Evolutionary conservation across 139 green algal genomes (phyloP).

Genomic region (Picochlorum sp.): DNA sequence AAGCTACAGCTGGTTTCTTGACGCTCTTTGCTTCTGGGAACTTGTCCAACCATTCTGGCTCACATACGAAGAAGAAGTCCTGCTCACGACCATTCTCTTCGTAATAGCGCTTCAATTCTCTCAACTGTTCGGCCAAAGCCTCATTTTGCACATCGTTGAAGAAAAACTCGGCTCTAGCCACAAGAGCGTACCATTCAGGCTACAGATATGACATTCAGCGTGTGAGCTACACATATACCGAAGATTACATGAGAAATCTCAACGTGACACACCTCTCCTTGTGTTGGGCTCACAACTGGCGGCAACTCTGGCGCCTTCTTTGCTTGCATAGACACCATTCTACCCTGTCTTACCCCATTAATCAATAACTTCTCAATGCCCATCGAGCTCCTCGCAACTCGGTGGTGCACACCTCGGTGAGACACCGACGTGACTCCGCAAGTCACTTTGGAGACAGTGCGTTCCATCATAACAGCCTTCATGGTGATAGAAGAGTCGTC

Average conservation of each 20-base stretch:
- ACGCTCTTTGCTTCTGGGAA: constrained; percentile 70
- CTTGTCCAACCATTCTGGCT: constrained; percentile 81
- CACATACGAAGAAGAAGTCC: constrained; percentile 72
- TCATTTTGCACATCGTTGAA: constrained; percentile 88
- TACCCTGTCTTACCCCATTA: neutral
- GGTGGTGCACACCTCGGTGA: neutral
- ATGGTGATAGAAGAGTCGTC: too few species aligned
- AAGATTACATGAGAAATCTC: neutral
- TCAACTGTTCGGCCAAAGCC: constrained; percentile 78
- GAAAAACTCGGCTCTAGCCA: constrained; percentile 77
- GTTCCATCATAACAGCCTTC: too few species aligned
- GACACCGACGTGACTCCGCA: neutral
- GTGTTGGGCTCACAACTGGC: neutral
- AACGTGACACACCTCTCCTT: neutral
- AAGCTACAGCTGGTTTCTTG: constrained; percentile 60
- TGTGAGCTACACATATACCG: neutral
- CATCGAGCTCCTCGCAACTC: too few species aligned
- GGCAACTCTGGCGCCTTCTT: neutral
- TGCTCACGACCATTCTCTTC: constrained; percentile 20
- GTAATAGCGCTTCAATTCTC: constrained; percentile 64
- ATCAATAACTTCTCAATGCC: too few species aligned
- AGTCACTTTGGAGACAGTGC: neutral
- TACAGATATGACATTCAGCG: neutral
- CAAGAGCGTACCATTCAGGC: constrained; percentile 63
- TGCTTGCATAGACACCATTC: neutral